Base-by-base conservation (phyloP, 164 flowering plant genomes). In the Cinnamomum chago region DNA sequence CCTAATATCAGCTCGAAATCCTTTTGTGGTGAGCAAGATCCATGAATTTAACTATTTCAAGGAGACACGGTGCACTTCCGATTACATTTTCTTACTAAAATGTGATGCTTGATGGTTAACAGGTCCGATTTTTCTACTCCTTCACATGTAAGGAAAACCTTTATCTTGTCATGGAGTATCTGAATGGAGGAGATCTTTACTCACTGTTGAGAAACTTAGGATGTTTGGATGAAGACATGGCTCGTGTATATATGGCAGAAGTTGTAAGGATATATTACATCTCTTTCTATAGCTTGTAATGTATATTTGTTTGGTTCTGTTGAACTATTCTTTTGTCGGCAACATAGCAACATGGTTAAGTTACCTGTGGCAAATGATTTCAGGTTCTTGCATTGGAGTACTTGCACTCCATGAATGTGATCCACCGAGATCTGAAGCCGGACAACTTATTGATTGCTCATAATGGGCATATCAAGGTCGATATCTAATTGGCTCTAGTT, bases 371-470 rank as follows among this genome's bases (percentile, higher is more conserved):
- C 70, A 22, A 15, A 30, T 73, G n/a, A 25, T 79, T 76, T 70
- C 90, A 95, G 99, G 97, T 94, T 77, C 99, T 96, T 79, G 99
- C 99, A 55, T 82, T 96, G 86, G 99, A 96, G 83, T 96, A 96
- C 81, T 77, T 96, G 83, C 99, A 96, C 85, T 92, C 97, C 55
- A 78, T 92, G 81, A 89, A 90, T 82, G 90, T 96, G 70, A 87
- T 96, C 79, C 99, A 96, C 75, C 85, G 99, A 81, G 99, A 94
- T 79, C 79, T 96, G 81, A 96, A 96, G 86, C 99, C 99, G 65
- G 99, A 96, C 83, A 96, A 96, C 83, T 83, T 96, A 76, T 78
- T 96, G 86, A 91, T 96, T 73, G 92, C 97, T 81, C 93, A 88
- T 83, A 89, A 94, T 89, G 99, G 99, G 72, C 99, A 96, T 77